phyloP scores from a whole-genome alignment of 768 basidiomycete genomes.

The Gloeopeniophorella convolvens region DNA sequence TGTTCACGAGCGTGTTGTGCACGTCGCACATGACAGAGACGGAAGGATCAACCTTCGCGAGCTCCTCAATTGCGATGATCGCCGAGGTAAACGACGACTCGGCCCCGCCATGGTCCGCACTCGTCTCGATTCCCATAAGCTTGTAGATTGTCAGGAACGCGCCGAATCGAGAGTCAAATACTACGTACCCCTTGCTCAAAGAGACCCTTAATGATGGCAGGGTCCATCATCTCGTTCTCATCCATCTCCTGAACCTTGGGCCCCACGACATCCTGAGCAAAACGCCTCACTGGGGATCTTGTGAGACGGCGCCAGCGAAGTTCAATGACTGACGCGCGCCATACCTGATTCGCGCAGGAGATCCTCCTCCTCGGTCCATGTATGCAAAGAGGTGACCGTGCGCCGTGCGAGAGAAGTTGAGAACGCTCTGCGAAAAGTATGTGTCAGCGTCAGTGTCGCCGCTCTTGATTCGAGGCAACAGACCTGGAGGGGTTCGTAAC shows the following conservation, averaged over 20 bases:
- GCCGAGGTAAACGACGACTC: conserved; percentile 92
- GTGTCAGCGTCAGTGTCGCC: conserved; percentile 11
- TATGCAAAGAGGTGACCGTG: conserved; percentile 57
- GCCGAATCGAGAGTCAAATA: not conserved
- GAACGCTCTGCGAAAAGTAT: conserved; percentile 18
- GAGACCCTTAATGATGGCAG: conserved; percentile 73
- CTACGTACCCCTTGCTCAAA: conserved; percentile 88
- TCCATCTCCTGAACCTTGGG: conserved; percentile 98
- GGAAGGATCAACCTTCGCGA: conserved; percentile 92
- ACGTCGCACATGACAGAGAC: conserved; percentile 97
- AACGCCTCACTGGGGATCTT: conserved; percentile 62
- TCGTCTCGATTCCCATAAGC: conserved; percentile 98
- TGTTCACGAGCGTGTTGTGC: conserved; percentile 97
- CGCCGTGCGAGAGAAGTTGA: conserved; percentile 16
- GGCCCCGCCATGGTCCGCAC: conserved; percentile 74
- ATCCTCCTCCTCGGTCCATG: conserved; percentile 89
- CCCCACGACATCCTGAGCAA: conserved; percentile 81
- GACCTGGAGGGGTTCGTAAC: not conserved
- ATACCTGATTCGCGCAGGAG: conserved; percentile 89
- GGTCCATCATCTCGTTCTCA: conserved; percentile 93
- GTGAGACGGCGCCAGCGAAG: conserved; percentile 2
- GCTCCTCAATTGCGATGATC: conserved; percentile 94
- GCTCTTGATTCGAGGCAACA: conserved; percentile 7
- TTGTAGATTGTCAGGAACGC: conserved; percentile 26
- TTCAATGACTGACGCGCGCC: conserved; percentile 21